Percentiles rank a stretch among this genome's conserved stretches.
phyloP scores from a whole-genome alignment of 177 flowering plant species.

The Vitis hybrid region DNA sequence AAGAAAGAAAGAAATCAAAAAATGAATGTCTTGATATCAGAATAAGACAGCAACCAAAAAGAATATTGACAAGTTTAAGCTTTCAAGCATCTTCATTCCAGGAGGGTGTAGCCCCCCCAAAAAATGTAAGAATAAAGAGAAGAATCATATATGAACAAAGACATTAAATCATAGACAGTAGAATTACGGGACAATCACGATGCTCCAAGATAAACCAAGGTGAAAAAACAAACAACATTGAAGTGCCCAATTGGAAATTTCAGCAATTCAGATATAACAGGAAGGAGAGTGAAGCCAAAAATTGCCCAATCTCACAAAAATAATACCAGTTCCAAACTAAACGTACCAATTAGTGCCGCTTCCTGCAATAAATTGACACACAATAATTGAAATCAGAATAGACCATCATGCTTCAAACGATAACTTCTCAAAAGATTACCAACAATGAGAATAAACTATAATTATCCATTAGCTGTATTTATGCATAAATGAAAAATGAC shows the following conservation, averaged over 20 bases:
- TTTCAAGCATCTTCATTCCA: slow-evolving; percentile 6
- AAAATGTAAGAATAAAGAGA: slow-evolving; percentile 3
- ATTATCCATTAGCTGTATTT: neutral
- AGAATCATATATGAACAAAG: slow-evolving; percentile 9
- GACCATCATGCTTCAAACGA: neutral
- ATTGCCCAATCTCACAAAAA: slow-evolving; percentile 15
- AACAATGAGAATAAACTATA: neutral
- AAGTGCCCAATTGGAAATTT: neutral
- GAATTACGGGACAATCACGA: slow-evolving; percentile 4
- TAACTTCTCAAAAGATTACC: neutral
- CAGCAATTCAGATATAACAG: neutral
- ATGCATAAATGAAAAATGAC: neutral
- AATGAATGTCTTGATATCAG: slow-evolving; percentile 17
- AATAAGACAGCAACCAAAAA: slow-evolving; percentile 13
- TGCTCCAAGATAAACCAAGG: slow-evolving; percentile 9
- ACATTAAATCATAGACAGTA: neutral
- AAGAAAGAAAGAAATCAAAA: slow-evolving; percentile 14
- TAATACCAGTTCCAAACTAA: slow-evolving; percentile 19
- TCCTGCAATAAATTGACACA: slow-evolving; percentile 18
- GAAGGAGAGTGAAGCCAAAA: slow-evolving; percentile 15
- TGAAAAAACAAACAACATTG: slow-evolving; percentile 2
- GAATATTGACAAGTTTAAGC: slow-evolving; percentile 13
- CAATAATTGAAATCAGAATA: neutral
- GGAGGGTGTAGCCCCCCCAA: slow-evolving; percentile 11
- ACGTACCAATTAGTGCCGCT: slow-evolving; percentile 15